These are phyloP conservation scores for Aspergillus udagawae DNA, from an alignment of 2,329 filamentous ascomycete species.

Conservation along the genomic window DNA sequence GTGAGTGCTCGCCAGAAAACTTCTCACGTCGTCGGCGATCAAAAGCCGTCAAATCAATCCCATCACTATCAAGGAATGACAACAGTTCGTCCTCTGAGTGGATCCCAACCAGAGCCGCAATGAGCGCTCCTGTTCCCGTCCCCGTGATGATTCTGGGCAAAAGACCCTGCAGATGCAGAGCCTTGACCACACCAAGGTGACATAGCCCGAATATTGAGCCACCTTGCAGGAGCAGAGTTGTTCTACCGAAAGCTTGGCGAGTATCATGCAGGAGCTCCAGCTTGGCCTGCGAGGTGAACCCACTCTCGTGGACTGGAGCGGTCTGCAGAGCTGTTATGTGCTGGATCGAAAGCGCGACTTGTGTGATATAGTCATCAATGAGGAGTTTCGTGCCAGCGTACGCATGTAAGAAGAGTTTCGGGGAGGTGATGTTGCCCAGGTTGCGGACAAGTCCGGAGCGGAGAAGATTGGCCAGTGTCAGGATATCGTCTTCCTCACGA, in stretches of 20 bases:
- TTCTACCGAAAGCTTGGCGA: conserved; percentile 81
- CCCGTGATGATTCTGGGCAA: conserved; percentile 88
- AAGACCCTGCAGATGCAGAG: conserved; percentile 72
- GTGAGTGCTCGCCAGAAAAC: conserved; percentile 2
- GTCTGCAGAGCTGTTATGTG: conserved; percentile 68
- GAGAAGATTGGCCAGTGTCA: conserved; percentile 72
- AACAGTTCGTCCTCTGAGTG: conserved; percentile 83
- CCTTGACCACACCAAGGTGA: conserved; percentile 86
- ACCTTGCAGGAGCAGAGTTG: conserved; percentile 79
- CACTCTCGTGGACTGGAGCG: conserved; percentile 44
- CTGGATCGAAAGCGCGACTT: conserved; percentile 75
- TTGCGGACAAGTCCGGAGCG: conserved; percentile 76
- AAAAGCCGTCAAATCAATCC: conserved; percentile 80
- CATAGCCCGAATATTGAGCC: conserved; percentile 89
- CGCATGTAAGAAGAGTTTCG: conserved; percentile 76
- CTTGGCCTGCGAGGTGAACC: conserved; percentile 70
- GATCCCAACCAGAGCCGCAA: conserved; percentile 81
- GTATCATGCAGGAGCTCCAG: conserved; percentile 83
- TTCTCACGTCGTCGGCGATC: conserved; percentile 38
- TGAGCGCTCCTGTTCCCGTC: conserved; percentile 83
- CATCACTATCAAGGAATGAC: conserved; percentile 69
- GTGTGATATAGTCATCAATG: conserved; percentile 85
- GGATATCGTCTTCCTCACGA: conserved; percentile 66
- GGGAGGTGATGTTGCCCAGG: conserved; percentile 82
- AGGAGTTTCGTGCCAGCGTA: conserved; percentile 86